A percentile compares a stretch with the other conserved stretches of the same genome.
These are phyloP conservation scores for Myxozyma lipomycoides DNA, from an alignment of 805 yeast species.

Conservation along the genomic window DNA sequence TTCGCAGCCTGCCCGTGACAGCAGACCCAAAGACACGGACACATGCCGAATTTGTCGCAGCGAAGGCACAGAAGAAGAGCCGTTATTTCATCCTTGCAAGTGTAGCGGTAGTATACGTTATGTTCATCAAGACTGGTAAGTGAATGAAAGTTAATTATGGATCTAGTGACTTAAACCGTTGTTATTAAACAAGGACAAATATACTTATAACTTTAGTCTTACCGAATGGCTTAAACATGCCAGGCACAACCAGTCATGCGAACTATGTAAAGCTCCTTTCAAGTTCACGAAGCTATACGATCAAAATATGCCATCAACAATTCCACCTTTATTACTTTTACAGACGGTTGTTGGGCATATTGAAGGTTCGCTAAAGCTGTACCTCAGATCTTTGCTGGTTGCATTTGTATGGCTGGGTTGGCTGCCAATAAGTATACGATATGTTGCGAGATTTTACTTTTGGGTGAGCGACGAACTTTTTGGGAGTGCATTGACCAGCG, in stretches of 20 bases:
- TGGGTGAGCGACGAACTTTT: slow-evolving; percentile 26
- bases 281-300: slow-evolving; percentile 61
- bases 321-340: slow-evolving; percentile 54
- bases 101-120: slow-evolving; percentile 91
- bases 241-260: slow-evolving; percentile 65
- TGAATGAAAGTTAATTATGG: background rate
- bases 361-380: slow-evolving; percentile 20
- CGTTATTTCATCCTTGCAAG: slow-evolving; percentile 85
- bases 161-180: background rate
- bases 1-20: too few species aligned
- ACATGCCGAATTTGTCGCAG: slow-evolving; percentile 93
- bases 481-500: slow-evolving; percentile 1
- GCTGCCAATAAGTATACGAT: slow-evolving; percentile 31
- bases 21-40: slow-evolving; percentile 31
- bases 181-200: background rate
- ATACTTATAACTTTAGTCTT: slow-evolving; percentile 36
- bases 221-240: slow-evolving; percentile 80
- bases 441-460: slow-evolving; percentile 27
- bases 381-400: slow-evolving; percentile 26
- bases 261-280: slow-evolving; percentile 78
- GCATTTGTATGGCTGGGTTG: slow-evolving; percentile 31
- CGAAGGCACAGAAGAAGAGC: slow-evolving; percentile 73
- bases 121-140: slow-evolving; percentile 82
- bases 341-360: slow-evolving; percentile 37
- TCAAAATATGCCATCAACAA: slow-evolving; percentile 57